These are phyloP conservation scores for Paecilomyces sp. DNA, from an alignment of 2,329 filamentous ascomycete species.

Conservation along the genomic window DNA sequence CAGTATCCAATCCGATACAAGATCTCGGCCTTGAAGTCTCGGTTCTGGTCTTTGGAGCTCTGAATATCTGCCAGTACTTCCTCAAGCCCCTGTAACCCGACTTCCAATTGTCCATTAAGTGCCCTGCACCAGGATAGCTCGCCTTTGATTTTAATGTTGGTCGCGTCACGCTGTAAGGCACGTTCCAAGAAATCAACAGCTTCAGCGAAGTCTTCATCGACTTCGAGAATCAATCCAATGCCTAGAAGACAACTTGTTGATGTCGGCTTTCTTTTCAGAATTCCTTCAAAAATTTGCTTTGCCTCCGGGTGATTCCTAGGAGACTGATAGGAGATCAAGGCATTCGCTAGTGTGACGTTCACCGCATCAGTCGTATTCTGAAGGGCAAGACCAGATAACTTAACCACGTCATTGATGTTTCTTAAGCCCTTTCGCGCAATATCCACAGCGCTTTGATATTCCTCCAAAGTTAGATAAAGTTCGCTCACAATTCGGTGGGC, in stretches of 20 bases:
- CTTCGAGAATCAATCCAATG: conserved; percentile 83
- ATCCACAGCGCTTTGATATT: conserved; percentile 75
- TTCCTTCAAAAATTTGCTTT: conserved; percentile 73
- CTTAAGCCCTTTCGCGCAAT: conserved; percentile 67
- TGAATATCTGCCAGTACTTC: conserved; percentile 60
- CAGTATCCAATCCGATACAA: conserved; percentile 83
- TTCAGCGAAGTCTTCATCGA: conserved; percentile 79
- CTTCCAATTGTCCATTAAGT: conserved; percentile 66
- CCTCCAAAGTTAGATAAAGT: conserved; percentile 77
- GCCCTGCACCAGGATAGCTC: conserved; percentile 93
- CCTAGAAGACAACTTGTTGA: conserved; percentile 81
- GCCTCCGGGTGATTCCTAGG: conserved; percentile 86
- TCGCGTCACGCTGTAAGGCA: conserved; percentile 64
- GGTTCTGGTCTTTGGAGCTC: conserved; percentile 51
- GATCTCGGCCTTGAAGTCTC: conserved; percentile 74
- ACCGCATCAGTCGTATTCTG: conserved; percentile 66
- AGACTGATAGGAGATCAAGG: conserved; percentile 81
- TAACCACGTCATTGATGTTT: conserved; percentile 53
- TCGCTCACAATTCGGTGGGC: conserved; percentile 77
- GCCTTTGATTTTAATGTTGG: conserved; percentile 70
- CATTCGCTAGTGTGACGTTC: conserved; percentile 73
- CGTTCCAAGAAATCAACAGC: conserved; percentile 74
- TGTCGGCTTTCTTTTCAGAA: conserved; percentile 66
- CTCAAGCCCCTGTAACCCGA: conserved; percentile 63
- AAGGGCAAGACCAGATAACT: conserved; percentile 62